Evolutionary conservation across 495 filamentous ascomycete genomes (phyloP).

Genomic region (Penicillium angulare): DNA sequence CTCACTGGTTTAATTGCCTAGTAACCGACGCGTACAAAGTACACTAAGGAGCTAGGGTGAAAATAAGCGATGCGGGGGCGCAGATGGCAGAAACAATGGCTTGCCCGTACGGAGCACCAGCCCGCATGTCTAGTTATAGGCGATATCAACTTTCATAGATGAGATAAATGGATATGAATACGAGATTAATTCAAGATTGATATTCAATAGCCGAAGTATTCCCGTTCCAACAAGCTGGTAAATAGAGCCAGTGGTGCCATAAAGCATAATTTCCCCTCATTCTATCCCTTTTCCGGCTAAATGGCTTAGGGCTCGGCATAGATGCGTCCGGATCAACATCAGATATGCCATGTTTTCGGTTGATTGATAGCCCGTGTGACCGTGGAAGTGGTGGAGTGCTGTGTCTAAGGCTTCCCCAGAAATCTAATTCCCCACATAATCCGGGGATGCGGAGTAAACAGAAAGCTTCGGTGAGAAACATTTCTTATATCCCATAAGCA

Average conservation of each 20-base stretch:
- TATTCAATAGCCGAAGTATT: neutral
- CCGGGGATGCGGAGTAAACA: conserved; percentile 7
- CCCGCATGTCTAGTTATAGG: no score
- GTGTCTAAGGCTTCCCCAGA: conserved; percentile 5
- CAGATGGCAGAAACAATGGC: neutral
- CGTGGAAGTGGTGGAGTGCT: neutral
- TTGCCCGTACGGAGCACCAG: no score
- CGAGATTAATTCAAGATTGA: no score
- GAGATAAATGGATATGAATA: no score
- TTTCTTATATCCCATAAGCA: neutral
- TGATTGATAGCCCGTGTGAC: neutral
- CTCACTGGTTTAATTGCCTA: no score
- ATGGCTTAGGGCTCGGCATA: conserved; percentile 6
- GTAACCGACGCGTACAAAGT: no score
- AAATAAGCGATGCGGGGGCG: neutral
- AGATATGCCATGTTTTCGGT: neutral
- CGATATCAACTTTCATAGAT: no score
- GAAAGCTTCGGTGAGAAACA: neutral
- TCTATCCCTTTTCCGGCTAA: neutral
- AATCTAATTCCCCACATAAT: neutral
- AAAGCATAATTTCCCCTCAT: neutral
- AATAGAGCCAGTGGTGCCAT: neutral
- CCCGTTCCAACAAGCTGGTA: neutral
- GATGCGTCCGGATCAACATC: conserved; percentile 1
- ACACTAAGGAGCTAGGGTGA: neutral